Base-by-base conservation (phyloP, 2,329 filamentous ascomycete genomes). In the Westerdykella ornata region DNA sequence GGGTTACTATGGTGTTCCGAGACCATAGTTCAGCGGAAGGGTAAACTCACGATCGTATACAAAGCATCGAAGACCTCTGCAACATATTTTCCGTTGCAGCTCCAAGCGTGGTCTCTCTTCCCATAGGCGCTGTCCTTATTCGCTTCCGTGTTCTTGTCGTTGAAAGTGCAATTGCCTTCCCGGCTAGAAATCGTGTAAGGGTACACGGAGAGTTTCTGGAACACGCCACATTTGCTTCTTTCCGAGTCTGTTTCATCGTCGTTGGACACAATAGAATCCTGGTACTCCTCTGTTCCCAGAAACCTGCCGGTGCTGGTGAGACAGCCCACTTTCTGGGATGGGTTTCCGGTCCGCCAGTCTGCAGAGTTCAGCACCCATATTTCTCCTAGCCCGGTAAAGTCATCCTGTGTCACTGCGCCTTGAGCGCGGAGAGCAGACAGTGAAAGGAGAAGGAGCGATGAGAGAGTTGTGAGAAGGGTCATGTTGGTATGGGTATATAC, bases 91-190 rank as follows among this genome's bases (percentile, higher is more conserved):
- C 44, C 35, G 5, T 45, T 45, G 35, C 61, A 64, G 11, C 42
- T 56, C 53, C 53, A 63, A 1, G 60, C 61, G 36, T 52, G 41
- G 36, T 63, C 59, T 1, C 9, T 34, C 4, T 44, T 36, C 1
- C 60, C 59, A 22, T 62, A 63, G 5, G 43, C 36, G 32, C 57
- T 61, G 15, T 64, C 61, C 1, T 45, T 59, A 38, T 64, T 64
- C 35, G 41, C 47, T 20, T 53, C 52, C 16, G 56, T 56, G 4
- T 44, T 47, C 11, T 46, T 26, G 32, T 64, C 57, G 22, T 48
- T 46, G 41, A 62, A 64, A 0, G 60, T 62, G 40, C 61, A 64
- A 45, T 63, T 63, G 7, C 61, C 61, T 1, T 36, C 17, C 4
- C 38, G 43, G 16, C 44, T 58, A 2, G 57, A 60, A 1, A 64